Percentiles rank a stretch among this genome's conserved stretches.
These are phyloP conservation scores for Triticum dicoccoides DNA, from an alignment of 176 grass and related monocot species.

Conservation along the genomic window DNA sequence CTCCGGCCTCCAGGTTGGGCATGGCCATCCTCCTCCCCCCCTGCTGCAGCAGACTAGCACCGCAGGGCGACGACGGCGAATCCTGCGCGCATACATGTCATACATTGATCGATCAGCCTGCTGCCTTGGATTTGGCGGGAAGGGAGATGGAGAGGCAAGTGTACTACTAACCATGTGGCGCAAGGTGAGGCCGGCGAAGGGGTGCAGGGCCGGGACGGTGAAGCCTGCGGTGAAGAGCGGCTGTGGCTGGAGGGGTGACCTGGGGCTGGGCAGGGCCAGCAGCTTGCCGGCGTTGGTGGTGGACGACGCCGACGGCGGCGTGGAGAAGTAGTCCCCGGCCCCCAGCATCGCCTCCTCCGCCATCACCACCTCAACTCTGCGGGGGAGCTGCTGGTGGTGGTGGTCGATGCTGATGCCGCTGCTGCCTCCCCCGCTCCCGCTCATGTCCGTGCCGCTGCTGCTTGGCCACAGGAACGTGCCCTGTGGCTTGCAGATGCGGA, in stretches of 20 bases:
- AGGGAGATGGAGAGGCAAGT: not conserved
- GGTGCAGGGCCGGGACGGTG: not conserved
- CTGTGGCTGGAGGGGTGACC: slow-evolving; percentile 41
- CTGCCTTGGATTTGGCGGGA: not conserved
- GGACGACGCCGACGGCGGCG: slow-evolving; percentile 58
- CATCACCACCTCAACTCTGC: slow-evolving; percentile 21
- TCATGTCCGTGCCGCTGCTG: slow-evolving; percentile 37
- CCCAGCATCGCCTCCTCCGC: slow-evolving; percentile 43
- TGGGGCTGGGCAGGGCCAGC: slow-evolving; percentile 55
- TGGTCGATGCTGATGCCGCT: slow-evolving; percentile 27
- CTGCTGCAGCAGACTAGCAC: not conserved
- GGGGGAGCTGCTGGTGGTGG: not conserved
- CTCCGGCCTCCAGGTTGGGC: slow-evolving; percentile 19
- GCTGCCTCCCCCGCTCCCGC: slow-evolving; percentile 14
- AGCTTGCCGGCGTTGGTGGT: slow-evolving; percentile 57
- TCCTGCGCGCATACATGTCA: slow-evolving; percentile 9
- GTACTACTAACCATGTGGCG: slow-evolving; percentile 22
- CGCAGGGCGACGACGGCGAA: not conserved
- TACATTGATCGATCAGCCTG: not conserved
- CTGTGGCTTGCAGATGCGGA: slow-evolving; percentile 66
- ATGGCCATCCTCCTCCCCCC: slow-evolving; percentile 36
- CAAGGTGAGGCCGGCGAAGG: slow-evolving; percentile 33
- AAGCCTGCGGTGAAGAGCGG: slow-evolving; percentile 18
- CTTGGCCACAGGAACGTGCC: slow-evolving; percentile 71
- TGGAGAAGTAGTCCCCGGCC: slow-evolving; percentile 37